Conservation (phyloP, 2,329 filamentous ascomycete species). For the Ceratocystis destructans region DNA sequence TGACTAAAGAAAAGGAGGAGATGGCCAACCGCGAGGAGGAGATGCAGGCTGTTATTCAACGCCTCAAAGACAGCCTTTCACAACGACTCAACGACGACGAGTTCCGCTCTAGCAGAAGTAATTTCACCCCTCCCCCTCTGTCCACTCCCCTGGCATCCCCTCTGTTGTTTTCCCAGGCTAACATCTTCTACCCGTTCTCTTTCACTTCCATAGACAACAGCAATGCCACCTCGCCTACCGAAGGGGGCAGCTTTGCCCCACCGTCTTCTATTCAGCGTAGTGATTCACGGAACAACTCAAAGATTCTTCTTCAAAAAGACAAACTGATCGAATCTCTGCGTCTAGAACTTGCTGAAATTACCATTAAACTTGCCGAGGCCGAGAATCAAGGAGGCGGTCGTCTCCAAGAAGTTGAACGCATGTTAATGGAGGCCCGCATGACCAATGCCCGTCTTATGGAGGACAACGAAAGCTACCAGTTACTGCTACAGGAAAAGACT, state of each 20-base stretch:
- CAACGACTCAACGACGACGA: conserved; percentile 48
- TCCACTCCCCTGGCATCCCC: background rate
- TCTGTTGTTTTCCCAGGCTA: background rate
- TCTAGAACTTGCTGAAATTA: conserved; percentile 82
- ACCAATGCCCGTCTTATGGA: conserved; percentile 93
- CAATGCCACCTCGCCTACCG: conserved; percentile 43
- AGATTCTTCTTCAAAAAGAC: conserved; percentile 86
- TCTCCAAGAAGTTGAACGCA: conserved; percentile 77
- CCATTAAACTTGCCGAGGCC: conserved; percentile 88
- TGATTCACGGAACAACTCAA: conserved; percentile 79
- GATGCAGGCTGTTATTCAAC: conserved; percentile 77
- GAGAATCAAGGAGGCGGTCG: conserved; percentile 85
- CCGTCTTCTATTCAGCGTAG: conserved; percentile 72
- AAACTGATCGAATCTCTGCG: conserved; percentile 87
- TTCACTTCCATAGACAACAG: conserved; percentile 29
- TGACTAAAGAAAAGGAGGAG: conserved; percentile 86
- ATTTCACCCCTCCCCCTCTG: background rate
- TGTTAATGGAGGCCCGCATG: conserved; percentile 84
- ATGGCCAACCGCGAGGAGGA: conserved; percentile 74
- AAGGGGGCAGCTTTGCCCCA: conserved; percentile 70
- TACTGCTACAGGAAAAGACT: conserved; percentile 87
- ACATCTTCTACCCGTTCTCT: conserved; percentile 6
- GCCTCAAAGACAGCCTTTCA: conserved; percentile 77
- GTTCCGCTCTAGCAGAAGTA: conserved; percentile 18
- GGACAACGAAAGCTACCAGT: conserved; percentile 95